A percentile compares a stretch with the other conserved stretches of the same genome.
Evolutionary conservation across 192 early-diverging fungal species (phyloP).

Genomic region (Coemansia sp.): DNA sequence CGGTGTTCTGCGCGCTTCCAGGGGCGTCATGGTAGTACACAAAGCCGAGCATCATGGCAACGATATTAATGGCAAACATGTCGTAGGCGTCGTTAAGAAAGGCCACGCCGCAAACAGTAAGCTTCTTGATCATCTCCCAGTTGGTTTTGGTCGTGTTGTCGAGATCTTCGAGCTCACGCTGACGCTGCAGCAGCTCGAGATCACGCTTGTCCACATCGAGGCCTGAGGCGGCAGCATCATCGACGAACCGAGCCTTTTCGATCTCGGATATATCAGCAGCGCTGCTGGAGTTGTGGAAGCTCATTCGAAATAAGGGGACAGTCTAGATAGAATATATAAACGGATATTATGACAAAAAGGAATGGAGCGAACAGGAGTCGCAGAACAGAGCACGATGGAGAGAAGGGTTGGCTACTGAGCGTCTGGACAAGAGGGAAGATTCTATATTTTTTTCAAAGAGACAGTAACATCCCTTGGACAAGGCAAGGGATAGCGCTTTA

Average conservation of each 20-base stretch:
- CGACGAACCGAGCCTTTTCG: conserved; percentile 18
- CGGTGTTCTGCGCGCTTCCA: conserved; percentile 53
- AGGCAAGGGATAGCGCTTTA: neutral
- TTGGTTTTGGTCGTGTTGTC: conserved; percentile 66
- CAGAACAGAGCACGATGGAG: conserved; percentile 20
- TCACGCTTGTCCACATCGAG: conserved; percentile 47
- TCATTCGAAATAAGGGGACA: conserved; percentile 20
- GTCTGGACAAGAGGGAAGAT: neutral
- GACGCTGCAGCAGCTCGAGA: conserved; percentile 48
- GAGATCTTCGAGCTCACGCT: conserved; percentile 50
- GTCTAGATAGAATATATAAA: neutral
- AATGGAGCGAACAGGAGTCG: conserved; percentile 14
- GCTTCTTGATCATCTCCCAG: conserved; percentile 79
- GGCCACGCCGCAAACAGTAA: conserved; percentile 76
- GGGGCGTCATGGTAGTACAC: conserved; percentile 62
- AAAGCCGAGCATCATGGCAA: conserved; percentile 84
- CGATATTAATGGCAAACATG: conserved; percentile 91
- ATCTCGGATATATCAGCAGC: conserved; percentile 43
- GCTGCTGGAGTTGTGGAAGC: conserved; percentile 40
- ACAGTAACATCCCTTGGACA: neutral
- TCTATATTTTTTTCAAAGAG: neutral
- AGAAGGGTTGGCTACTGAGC: conserved; percentile 11
- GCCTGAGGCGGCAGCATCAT: neutral
- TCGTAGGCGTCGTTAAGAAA: conserved; percentile 98
- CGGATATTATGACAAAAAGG: neutral